Percentiles rank a stretch among this genome's conserved stretches.
Conservation (phyloP, 306 rosid species). For the Glycyrrhiza uralensis region DNA sequence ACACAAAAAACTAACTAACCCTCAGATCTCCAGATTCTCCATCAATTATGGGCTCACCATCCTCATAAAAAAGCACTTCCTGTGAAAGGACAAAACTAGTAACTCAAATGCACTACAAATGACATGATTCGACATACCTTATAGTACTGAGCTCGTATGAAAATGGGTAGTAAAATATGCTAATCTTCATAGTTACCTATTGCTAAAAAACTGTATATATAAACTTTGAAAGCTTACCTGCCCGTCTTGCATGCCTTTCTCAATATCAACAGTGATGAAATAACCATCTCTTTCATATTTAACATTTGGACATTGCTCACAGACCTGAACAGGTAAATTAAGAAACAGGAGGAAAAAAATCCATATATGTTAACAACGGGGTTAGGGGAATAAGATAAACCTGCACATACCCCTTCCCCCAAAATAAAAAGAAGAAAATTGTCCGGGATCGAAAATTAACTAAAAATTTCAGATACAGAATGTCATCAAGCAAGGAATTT, state of each 20-base stretch:
- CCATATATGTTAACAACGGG: background rate
- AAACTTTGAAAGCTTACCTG: slow-evolving; percentile 54
- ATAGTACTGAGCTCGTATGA: background rate
- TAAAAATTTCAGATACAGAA: background rate
- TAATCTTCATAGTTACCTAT: background rate
- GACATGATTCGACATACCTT: background rate
- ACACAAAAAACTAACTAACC: slow-evolving; percentile 41
- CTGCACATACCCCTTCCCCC: background rate
- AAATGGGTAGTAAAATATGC: background rate
- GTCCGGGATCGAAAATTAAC: background rate
- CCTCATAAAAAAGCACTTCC: slow-evolving; percentile 95
- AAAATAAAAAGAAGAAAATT: background rate
- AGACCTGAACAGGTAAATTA: slow-evolving; percentile 56
- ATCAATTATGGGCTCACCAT: slow-evolving; percentile 87
- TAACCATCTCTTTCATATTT: slow-evolving; percentile 89
- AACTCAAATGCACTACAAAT: background rate
- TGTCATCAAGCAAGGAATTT: slow-evolving; percentile 7
- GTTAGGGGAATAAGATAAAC: slow-evolving; percentile 3
- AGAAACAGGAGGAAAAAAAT: slow-evolving; percentile 9
- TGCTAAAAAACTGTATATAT: background rate
- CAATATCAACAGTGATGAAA: slow-evolving; percentile 83
- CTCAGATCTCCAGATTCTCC: slow-evolving; percentile 91
- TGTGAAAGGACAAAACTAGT: slow-evolving; percentile 30
- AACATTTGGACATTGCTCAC: slow-evolving; percentile 89
- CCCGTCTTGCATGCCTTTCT: slow-evolving; percentile 97